Base-by-base conservation (phyloP, 768 basidiomycete species). In the Auricularia auricula-judae region DNA sequence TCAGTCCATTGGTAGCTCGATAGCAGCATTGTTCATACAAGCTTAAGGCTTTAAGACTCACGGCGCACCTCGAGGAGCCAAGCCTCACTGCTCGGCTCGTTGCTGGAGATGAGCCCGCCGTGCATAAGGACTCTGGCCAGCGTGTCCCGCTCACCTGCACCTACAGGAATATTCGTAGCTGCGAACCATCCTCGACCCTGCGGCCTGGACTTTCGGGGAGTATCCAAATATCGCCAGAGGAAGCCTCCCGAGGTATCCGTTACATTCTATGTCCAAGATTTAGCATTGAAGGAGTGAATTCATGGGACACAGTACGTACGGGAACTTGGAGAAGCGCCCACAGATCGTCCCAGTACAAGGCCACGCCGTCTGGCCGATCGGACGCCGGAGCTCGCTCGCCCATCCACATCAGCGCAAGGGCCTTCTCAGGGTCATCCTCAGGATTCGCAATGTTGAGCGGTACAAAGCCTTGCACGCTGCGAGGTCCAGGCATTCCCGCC, bases 171-270 rank as follows among this genome's bases (percentile, higher is more conserved):
- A 1, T 65, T 68, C 1, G 74, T 74, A 0, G 72, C 66, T 1
- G 75, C 70, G 67, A 83, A 79, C 80, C 82, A 82, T 0, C 81
- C 80, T 16, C 80, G 70, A 0, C 75, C 71, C 36, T 74, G 72
- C 3, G 79, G 77, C 0, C 33, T 43, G 4, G 62, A 51, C 21
- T 66, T 29, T 63, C 66, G 70, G 4, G 43, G 62, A 8, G 64
- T 3, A 2, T 58, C 67, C 8, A 62, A 34, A 53, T 67, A 71
- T 54, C 68, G 74, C 76, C 76, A 74, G 8, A 63, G 62, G 65
- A 74, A 66, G 14, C 71, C 64, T 47, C 61, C 65, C 36, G 44
- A 42, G n/a, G 39, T 63, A 4, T 65, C 39, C 39, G 39, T 14
- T 4, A 14, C 8, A 2, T 42, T 14, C 39, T 42, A 2, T 29